Evolutionary conservation across 208 protist genomes (phyloP).

Genomic region (Acanthamoeba castellanii): DNA sequence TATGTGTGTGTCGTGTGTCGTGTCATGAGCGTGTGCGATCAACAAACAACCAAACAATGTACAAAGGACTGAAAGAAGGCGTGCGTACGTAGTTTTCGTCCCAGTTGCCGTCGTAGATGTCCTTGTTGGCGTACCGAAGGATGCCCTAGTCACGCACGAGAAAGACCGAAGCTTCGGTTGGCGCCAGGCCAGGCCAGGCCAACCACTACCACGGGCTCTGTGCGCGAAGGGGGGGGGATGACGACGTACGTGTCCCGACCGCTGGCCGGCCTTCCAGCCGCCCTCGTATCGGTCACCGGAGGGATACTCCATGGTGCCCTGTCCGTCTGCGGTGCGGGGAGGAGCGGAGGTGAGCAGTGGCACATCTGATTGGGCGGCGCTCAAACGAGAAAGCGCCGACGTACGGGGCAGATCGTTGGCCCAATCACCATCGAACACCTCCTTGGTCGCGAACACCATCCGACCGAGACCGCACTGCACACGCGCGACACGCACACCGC

Average conservation of each 20-base stretch:
- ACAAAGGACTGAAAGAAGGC: not conserved
- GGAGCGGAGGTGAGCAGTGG: not conserved
- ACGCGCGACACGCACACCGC: no score
- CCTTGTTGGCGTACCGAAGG: slow-evolving; percentile 17
- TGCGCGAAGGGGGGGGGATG: not conserved
- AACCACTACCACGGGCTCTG: no score
- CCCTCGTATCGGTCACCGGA: slow-evolving; percentile 23
- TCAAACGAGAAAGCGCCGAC: not conserved
- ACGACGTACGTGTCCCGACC: not conserved
- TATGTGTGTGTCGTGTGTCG: not conserved
- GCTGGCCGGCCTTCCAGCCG: slow-evolving; percentile 48
- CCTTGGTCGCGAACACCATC: slow-evolving; percentile 46
- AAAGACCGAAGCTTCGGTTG: not conserved
- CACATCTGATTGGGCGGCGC: not conserved
- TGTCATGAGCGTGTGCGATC: not conserved
- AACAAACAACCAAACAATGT: not conserved
- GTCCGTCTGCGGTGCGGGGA: not conserved
- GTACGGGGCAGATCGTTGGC: slow-evolving; percentile 59
- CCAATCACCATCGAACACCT: slow-evolving; percentile 49
- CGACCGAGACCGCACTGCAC: slow-evolving; percentile 11
- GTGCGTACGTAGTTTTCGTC: slow-evolving; percentile 23
- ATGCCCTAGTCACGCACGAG: not conserved
- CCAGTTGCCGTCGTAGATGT: slow-evolving; percentile 55
- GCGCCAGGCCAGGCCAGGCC: no score
- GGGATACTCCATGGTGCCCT: slow-evolving; percentile 36